These are phyloP conservation scores for Kurtzmaniella quercitrusa DNA, from an alignment of 1,139 yeast genomes.

Conservation along the genomic window DNA sequence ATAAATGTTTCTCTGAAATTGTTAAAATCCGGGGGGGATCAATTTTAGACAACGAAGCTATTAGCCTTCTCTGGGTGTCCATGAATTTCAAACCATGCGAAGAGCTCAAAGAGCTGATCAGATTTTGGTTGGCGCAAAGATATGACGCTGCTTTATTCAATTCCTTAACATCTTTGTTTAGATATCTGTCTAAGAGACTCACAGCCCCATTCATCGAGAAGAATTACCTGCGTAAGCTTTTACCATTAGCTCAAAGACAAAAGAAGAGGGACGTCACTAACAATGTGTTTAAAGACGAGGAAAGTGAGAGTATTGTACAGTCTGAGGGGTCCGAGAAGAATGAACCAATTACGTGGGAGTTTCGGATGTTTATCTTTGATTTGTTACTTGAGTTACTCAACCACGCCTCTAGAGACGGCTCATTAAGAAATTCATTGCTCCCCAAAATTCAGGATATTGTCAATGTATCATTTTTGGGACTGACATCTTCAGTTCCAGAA, in stretches of 20 bases:
- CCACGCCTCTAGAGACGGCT: slow-evolving; percentile 36
- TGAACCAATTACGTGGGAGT: slow-evolving; percentile 71
- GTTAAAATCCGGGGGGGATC: slow-evolving; percentile 34
- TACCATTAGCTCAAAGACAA: slow-evolving; percentile 42
- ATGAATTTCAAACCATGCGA: slow-evolving; percentile 40
- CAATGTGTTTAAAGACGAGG: slow-evolving; percentile 42
- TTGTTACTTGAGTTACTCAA: slow-evolving; percentile 50
- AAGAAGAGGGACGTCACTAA: slow-evolving; percentile 23
- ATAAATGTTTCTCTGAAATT: slow-evolving; percentile 36
- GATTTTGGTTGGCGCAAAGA: slow-evolving; percentile 38
- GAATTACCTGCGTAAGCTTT: slow-evolving; percentile 37
- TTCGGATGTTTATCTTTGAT: slow-evolving; percentile 57
- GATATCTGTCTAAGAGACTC: slow-evolving; percentile 33
- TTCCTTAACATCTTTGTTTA: slow-evolving; percentile 35
- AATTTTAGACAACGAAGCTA: slow-evolving; percentile 31
- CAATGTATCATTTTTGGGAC: slow-evolving; percentile 77
- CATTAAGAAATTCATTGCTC: slow-evolving; percentile 40
- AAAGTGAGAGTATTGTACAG: slow-evolving; percentile 40
- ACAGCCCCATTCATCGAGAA: slow-evolving; percentile 36
- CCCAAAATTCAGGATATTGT: slow-evolving; percentile 65
- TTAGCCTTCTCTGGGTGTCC: slow-evolving; percentile 39
- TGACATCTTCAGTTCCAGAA: slow-evolving; percentile 64
- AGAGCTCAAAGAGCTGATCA: slow-evolving; percentile 29
- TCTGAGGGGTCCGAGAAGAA: slow-evolving; percentile 34
- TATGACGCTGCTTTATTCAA: slow-evolving; percentile 38